Conservation (phyloP, 768 basidiomycete genomes). For the Calvatia gigantea region DNA sequence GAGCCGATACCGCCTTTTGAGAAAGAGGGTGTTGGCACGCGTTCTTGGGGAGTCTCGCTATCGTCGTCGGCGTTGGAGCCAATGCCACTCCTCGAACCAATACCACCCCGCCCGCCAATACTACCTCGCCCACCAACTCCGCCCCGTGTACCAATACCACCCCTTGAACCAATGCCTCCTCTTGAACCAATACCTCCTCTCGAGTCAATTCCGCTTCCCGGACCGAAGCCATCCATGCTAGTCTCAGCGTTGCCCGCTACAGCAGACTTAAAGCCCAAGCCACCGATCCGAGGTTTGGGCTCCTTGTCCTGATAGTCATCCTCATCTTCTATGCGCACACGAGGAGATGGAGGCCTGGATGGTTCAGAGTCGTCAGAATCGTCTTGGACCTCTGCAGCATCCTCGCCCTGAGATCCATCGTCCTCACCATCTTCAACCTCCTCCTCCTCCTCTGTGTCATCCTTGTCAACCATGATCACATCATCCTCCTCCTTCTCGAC, state of each 20-base stretch:
- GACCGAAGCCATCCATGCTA: conserved; percentile 1
- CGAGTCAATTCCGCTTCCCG: conserved; percentile 27
- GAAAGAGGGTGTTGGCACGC: conserved; percentile 24
- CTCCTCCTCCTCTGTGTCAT: conserved; percentile 17
- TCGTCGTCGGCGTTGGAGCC: conserved; percentile 12
- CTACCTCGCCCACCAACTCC: conserved; percentile 6
- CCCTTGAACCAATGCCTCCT: conserved; percentile 24
- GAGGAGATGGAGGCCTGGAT: conserved; percentile 54
- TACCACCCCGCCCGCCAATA: conserved; percentile 7
- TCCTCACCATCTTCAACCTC: conserved; percentile 27
- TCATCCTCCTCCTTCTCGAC: conserved; percentile 42
- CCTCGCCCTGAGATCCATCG: conserved; percentile 32
- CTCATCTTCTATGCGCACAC: conserved; percentile 48
- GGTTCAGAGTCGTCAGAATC: conserved; percentile 46
- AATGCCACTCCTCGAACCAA: conserved; percentile 15
- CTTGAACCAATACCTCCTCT: conserved; percentile 16
- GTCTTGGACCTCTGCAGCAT: conserved; percentile 32
- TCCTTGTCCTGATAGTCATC: conserved; percentile 42
- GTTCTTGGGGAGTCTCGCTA: not conserved
- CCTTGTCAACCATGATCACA: conserved; percentile 35
- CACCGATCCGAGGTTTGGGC: conserved; percentile 36
- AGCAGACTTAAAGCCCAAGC: conserved; percentile 36
- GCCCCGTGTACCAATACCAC: conserved; percentile 12
- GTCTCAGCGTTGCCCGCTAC: conserved; percentile 1
- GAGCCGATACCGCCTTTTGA: conserved; percentile 43